These are phyloP conservation scores for Fraxinus baroniana DNA, from an alignment of 305 asterid species.

Conservation along the genomic window DNA sequence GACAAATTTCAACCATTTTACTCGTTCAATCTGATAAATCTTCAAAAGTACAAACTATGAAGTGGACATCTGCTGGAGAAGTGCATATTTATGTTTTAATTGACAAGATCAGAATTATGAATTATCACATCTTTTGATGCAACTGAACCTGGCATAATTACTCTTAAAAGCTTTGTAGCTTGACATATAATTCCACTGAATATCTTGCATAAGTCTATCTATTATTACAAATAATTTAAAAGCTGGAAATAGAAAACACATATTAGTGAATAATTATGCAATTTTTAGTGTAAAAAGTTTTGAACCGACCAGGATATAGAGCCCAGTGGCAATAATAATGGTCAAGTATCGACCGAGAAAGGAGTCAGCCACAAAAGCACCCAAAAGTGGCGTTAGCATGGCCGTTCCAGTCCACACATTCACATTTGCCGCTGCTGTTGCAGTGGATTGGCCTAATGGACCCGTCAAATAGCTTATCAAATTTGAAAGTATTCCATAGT, in stretches of 20 bases:
- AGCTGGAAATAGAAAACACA: neutral
- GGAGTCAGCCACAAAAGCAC: neutral
- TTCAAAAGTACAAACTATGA: neutral
- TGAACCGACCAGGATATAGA: neutral
- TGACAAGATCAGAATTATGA: neutral
- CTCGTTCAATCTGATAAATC: neutral
- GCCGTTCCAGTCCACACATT: slow-evolving; percentile 45
- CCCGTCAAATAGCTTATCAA: slow-evolving; percentile 40
- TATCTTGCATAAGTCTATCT: neutral
- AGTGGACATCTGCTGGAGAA: neutral
- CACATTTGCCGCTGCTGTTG: slow-evolving; percentile 38
- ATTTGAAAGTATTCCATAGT: slow-evolving; percentile 35
- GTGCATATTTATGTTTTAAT: neutral
- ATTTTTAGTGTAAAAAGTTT: neutral
- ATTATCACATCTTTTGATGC: neutral
- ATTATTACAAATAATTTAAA: neutral
- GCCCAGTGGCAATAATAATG: neutral
- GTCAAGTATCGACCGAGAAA: neutral
- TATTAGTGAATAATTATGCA: neutral
- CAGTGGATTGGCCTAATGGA: slow-evolving; percentile 39
- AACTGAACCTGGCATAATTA: neutral
- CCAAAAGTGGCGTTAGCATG: slow-evolving; percentile 28
- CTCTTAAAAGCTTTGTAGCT: neutral
- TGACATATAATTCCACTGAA: neutral
- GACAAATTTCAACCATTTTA: neutral